These are phyloP conservation scores for Boletus coccyginus DNA, from an alignment of 768 basidiomycete species.

Conservation along the genomic window DNA sequence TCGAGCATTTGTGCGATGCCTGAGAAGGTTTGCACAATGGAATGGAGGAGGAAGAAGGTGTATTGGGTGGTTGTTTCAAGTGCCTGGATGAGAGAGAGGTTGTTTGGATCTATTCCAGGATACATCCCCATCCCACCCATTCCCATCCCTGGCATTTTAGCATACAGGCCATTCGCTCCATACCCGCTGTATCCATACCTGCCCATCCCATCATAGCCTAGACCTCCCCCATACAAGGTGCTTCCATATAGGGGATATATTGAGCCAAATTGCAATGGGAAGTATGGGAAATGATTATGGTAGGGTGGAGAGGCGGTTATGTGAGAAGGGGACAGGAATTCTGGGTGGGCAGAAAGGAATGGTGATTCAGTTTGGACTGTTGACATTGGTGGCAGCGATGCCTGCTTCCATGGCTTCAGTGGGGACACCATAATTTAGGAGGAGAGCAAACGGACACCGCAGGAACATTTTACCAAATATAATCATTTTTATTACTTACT, in stretches of 20 bases:
- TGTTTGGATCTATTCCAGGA: conserved; percentile 45
- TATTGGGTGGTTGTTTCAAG: conserved; percentile 88
- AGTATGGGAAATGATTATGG: conserved; percentile 51
- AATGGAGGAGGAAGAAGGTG: conserved; percentile 91
- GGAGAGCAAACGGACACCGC: too few relatives aligned
- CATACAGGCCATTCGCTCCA: conserved; percentile 51
- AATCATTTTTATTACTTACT: too few relatives aligned
- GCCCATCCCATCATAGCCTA: conserved; percentile 43
- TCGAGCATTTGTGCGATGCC: conserved; percentile 98
- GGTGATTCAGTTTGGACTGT: conserved; percentile 34
- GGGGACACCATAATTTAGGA: conserved; percentile 90
- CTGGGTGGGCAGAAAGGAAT: conserved; percentile 61
- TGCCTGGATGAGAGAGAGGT: conserved; percentile 76
- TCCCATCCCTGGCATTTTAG: conserved; percentile 35
- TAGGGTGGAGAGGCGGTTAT: conserved; percentile 39
- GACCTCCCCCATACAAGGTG: conserved; percentile 31
- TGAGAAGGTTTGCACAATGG: conserved; percentile 91
- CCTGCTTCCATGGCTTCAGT: conserved; percentile 88
- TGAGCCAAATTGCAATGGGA: conserved; percentile 36
- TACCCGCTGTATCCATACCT: conserved; percentile 43
- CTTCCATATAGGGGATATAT: conserved; percentile 36
- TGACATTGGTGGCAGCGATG: conserved; percentile 26
- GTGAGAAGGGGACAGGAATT: conserved; percentile 39
- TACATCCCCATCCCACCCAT: conserved; percentile 40
- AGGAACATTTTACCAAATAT: too few relatives aligned